Evolutionary conservation across 257 asterid genomes (phyloP).

Genomic region (Anisodus tanguticus): DNA sequence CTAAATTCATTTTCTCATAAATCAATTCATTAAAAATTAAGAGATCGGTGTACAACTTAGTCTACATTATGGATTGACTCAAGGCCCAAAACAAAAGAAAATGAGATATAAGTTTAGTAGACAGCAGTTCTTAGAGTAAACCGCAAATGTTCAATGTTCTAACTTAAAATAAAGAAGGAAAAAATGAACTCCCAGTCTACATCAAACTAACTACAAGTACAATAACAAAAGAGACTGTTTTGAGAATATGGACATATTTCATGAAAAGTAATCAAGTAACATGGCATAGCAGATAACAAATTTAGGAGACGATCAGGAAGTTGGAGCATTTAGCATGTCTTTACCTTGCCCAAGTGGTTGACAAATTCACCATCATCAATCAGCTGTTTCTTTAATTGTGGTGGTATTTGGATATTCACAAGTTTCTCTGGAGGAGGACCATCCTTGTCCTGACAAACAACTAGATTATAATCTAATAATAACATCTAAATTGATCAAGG

Average conservation of each 20-base stretch:
- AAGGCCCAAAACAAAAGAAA: background rate
- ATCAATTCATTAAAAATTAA: background rate
- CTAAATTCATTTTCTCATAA: background rate
- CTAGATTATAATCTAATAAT: background rate
- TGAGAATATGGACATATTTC: constrained; percentile 19
- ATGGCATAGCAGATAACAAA: background rate
- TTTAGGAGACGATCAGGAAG: constrained; percentile 21
- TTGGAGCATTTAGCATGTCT: constrained; percentile 29
- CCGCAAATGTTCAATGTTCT: constrained; percentile 10
- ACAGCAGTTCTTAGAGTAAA: background rate
- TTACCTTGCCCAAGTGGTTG: constrained; percentile 70
- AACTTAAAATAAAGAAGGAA: background rate
- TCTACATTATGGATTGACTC: background rate
- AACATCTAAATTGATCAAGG: constrained; percentile 14
- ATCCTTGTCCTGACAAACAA: constrained; percentile 51
- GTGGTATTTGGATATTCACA: constrained; percentile 65
- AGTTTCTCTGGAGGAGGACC: constrained; percentile 47
- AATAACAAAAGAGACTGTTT: constrained; percentile 10
- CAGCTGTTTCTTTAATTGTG: constrained; percentile 63
- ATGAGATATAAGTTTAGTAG: background rate
- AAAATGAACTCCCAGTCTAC: constrained; percentile 21
- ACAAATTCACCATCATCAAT: constrained; percentile 69
- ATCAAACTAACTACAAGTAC: background rate
- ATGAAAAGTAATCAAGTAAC: constrained; percentile 21
- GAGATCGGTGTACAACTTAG: background rate